phyloP scores from a whole-genome alignment of 768 basidiomycete species.

The Pisolithus microcarpus region DNA sequence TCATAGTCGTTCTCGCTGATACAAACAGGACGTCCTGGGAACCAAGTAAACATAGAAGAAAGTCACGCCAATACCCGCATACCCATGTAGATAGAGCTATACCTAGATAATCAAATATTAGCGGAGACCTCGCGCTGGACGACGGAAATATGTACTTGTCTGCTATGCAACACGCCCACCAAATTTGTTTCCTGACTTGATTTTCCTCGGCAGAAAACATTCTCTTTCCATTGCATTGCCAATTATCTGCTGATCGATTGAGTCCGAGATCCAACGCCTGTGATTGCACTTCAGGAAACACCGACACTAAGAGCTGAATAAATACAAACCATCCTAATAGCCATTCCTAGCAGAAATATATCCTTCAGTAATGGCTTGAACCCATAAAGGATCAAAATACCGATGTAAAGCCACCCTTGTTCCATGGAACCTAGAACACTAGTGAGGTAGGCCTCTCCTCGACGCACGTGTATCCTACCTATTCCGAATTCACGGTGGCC shows the following conservation, averaged over 20 bases:
- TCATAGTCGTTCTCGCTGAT: constrained; percentile 69
- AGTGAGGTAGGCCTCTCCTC: constrained; percentile 7
- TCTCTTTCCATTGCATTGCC: constrained; percentile 56
- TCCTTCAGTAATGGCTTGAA: background rate
- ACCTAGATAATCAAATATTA: constrained; percentile 31
- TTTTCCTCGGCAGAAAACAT: constrained; percentile 62
- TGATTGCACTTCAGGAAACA: constrained; percentile 3
- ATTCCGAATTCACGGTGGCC: constrained; percentile 84
- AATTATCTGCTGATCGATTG: constrained; percentile 70
- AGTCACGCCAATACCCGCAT: constrained; percentile 4
- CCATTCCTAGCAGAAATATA: constrained; percentile 44
- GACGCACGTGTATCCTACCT: constrained; percentile 35
- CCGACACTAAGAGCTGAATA: background rate
- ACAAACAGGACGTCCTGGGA: constrained; percentile 54
- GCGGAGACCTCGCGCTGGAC: background rate
- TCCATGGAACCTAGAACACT: constrained; percentile 51
- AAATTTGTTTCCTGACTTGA: constrained; percentile 67
- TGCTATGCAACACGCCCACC: constrained; percentile 69
- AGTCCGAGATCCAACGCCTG: constrained; percentile 78
- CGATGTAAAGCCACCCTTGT: constrained; percentile 80
- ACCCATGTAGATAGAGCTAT: constrained; percentile 74
- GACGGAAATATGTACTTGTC: constrained; percentile 48
- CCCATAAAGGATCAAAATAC: constrained; percentile 28
- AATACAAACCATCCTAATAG: constrained; percentile 57
- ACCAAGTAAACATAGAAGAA: constrained; percentile 6